phyloP scores from a whole-genome alignment of 129 eudicot species.

The Glebionis coronaria region DNA sequence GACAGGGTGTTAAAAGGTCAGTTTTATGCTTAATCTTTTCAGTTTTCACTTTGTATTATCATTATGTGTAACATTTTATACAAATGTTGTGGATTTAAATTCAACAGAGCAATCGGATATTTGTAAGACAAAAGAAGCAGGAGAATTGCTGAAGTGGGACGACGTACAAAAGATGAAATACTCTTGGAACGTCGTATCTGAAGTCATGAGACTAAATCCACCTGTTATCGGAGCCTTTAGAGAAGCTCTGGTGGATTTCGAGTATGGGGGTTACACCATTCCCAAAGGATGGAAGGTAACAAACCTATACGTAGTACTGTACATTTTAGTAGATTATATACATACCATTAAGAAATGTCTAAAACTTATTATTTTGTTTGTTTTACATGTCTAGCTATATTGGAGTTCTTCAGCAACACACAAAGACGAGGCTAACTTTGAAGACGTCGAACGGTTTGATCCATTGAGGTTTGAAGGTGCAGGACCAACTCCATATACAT shows the following conservation, averaged over 20 bases:
- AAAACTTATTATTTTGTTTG: not conserved
- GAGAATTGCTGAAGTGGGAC: constrained; percentile 47
- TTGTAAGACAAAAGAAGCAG: constrained; percentile 35
- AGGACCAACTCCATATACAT: constrained; percentile 49
- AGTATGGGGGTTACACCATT: constrained; percentile 51
- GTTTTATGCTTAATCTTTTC: not conserved
- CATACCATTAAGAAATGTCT: too few species aligned
- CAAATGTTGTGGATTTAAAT: not conserved
- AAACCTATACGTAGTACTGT: not conserved
- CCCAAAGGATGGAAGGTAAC: constrained; percentile 79
- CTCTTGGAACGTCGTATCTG: constrained; percentile 63
- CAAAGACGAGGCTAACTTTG: constrained; percentile 28
- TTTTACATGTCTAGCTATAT: constrained; percentile 30
- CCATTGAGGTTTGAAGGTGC: constrained; percentile 61
- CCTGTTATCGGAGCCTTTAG: constrained; percentile 43
- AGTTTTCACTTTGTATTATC: not conserved
- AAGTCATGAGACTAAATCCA: constrained; percentile 54
- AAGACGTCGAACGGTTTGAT: constrained; percentile 35
- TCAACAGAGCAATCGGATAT: constrained; percentile 48
- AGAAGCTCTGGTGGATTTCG: constrained; percentile 57
- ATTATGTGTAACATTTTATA: too few species aligned
- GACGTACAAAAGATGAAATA: constrained; percentile 72
- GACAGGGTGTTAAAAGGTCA: constrained; percentile 50
- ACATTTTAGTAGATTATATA: not conserved
- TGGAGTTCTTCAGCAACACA: constrained; percentile 38